These are phyloP conservation scores for Pichia sp. DNA, from an alignment of 1,139 yeast species.

Conservation along the genomic window DNA sequence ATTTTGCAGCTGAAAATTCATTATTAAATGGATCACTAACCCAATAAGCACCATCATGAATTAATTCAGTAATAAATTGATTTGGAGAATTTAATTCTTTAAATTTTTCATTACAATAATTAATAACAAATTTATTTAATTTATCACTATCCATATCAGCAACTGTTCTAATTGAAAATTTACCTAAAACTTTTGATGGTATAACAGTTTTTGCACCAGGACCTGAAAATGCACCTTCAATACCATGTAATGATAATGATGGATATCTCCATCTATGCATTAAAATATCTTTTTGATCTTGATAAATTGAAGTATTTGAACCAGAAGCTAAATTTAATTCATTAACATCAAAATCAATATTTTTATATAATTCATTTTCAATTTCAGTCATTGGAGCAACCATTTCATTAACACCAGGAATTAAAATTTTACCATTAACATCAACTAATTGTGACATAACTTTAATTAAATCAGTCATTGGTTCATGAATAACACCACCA, in stretches of 20 bases:
- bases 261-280: constrained; percentile 99
- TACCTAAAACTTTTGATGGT: constrained; percentile 90
- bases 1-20: constrained; percentile 87
- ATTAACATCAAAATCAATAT: constrained; percentile 74
- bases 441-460: constrained; percentile 73
- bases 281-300: constrained; percentile 72
- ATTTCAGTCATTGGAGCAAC: constrained; percentile 84
- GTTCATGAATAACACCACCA: constrained; percentile 97
- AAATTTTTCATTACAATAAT: constrained; percentile 62
- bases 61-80: constrained; percentile 60
- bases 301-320: constrained; percentile 72
- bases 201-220: constrained; percentile 97
- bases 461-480: constrained; percentile 87
- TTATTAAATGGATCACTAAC: constrained; percentile 89
- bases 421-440: constrained; percentile 69
- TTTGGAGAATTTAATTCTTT: constrained; percentile 69
- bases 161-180: constrained; percentile 94
- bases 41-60: constrained; percentile 97
- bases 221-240: constrained; percentile 94
- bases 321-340: constrained; percentile 90
- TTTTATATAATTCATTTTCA: constrained; percentile 74
- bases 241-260: constrained; percentile 89
- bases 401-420: constrained; percentile 89
- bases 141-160: constrained; percentile 82
- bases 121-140: constrained; percentile 70